Percentiles rank a stretch among this genome's conserved stretches.
Conservation (phyloP, 768 basidiomycete genomes). For the Dentipellis sp. region DNA sequence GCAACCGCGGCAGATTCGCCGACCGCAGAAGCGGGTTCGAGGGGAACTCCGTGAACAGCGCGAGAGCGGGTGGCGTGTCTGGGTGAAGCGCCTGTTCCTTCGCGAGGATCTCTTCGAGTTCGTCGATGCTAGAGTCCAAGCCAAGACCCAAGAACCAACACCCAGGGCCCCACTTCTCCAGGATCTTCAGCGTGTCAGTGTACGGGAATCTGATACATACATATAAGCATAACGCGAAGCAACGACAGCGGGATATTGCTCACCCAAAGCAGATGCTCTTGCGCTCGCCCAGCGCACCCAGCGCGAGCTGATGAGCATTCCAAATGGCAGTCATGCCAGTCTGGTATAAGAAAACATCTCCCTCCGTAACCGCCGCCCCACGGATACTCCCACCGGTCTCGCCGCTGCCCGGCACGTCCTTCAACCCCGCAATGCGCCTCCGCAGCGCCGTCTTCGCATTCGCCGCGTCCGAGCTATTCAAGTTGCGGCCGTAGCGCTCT, state of each 20-base stretch:
- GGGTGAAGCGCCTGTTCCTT: slow-evolving; percentile 30
- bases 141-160: slow-evolving; percentile 85
- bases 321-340: slow-evolving; percentile 95
- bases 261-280: slow-evolving; percentile 96
- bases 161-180: slow-evolving; percentile 95
- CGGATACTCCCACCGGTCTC: slow-evolving; percentile 57
- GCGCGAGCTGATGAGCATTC: slow-evolving; percentile 72
- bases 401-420: slow-evolving; percentile 33
- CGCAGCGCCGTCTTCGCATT: slow-evolving; percentile 84
- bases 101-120: slow-evolving; percentile 55
- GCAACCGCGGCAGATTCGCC: slow-evolving; percentile 64
- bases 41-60: slow-evolving; percentile 90
- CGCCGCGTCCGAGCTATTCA: slow-evolving; percentile 61
- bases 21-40: slow-evolving; percentile 92
- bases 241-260: slow-evolving; percentile 18
- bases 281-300: slow-evolving; percentile 40
- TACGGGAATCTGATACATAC: slow-evolving; percentile 70
- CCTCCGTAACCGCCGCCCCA: slow-evolving; percentile 66
- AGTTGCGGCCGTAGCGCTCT: slow-evolving; percentile 89
- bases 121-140: slow-evolving; percentile 62
- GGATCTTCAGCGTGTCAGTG: slow-evolving; percentile 87
- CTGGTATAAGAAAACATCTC: slow-evolving; percentile 83
- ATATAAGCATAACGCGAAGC: not conserved
- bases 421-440: slow-evolving; percentile 82
- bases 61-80: slow-evolving; percentile 52